These are phyloP conservation scores for Xylariomycetidae sp. DNA, from an alignment of 2,329 filamentous ascomycete species.

Conservation along the genomic window DNA sequence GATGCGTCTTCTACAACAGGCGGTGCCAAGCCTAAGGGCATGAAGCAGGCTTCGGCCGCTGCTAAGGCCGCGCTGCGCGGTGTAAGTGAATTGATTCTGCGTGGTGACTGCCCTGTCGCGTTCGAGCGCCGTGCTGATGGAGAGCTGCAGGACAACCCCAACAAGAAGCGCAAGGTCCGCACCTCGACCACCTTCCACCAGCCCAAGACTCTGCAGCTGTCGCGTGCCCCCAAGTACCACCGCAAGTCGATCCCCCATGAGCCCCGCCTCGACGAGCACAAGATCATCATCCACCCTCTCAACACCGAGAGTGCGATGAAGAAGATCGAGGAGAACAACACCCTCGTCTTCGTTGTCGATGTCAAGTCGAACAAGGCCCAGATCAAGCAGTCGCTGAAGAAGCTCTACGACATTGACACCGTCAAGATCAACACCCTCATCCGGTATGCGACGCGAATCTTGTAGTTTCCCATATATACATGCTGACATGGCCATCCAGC, in stretches of 20 bases:
- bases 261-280: constrained; percentile 92
- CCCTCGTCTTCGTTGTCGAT: constrained; percentile 88
- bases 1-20: constrained; percentile 53
- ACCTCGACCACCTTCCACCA: constrained; percentile 92
- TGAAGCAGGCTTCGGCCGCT: constrained; percentile 87
- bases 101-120: background rate
- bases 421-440: constrained; percentile 99
- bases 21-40: constrained; percentile 51
- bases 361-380: constrained; percentile 99
- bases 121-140: constrained; percentile 13
- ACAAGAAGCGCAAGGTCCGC: constrained; percentile 92
- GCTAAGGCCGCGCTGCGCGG: constrained; percentile 95
- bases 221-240: constrained; percentile 89
- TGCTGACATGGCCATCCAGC: constrained; percentile 40
- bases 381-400: constrained; percentile 97
- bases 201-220: constrained; percentile 91
- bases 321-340: constrained; percentile 99
- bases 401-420: constrained; percentile 96
- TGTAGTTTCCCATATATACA: too few relatives aligned
- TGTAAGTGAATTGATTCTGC: constrained; percentile 54
- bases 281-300: constrained; percentile 94
- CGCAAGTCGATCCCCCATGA: constrained; percentile 89
- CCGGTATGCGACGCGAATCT: constrained; percentile 53
- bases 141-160: constrained; percentile 41
- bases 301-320: constrained; percentile 99